phyloP scores from a whole-genome alignment of 2,329 filamentous ascomycete species.

The Penicillium vulpinum region DNA sequence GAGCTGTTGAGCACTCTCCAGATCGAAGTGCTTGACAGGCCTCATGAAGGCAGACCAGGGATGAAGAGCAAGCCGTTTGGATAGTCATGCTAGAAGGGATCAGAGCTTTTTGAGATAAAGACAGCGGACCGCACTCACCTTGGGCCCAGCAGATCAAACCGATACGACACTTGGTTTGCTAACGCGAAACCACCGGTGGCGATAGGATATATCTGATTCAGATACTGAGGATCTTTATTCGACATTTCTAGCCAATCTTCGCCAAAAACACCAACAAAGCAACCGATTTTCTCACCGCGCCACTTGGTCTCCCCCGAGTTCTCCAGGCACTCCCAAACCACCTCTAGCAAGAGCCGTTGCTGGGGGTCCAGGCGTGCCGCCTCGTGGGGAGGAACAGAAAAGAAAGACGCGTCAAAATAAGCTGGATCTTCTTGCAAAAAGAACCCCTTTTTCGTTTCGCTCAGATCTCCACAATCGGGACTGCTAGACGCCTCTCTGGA shows the following conservation, averaged over 20 bases:
- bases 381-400: constrained; percentile 27
- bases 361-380: constrained; percentile 33
- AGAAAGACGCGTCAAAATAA: constrained; percentile 30
- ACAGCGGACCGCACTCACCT: constrained; percentile 13
- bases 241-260: constrained; percentile 28
- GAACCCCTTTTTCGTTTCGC: constrained; percentile 23
- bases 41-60: constrained; percentile 36
- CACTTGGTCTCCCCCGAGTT: constrained; percentile 31
- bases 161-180: constrained; percentile 28
- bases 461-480: constrained; percentile 12
- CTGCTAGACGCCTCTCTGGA: constrained; percentile 30
- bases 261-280: constrained; percentile 27
- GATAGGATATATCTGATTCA: constrained; percentile 17
- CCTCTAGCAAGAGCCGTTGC: constrained; percentile 35
- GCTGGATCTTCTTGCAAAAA: constrained; percentile 34
- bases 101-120: constrained; percentile 1
- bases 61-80: constrained; percentile 46
- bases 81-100: constrained; percentile 29
- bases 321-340: constrained; percentile 36
- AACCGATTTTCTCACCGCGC: constrained; percentile 33
- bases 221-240: constrained; percentile 19
- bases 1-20: constrained; percentile 24
- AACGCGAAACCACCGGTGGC: constrained; percentile 21
- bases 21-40: constrained; percentile 26
- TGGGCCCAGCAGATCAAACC: constrained; percentile 25